Evolutionary conservation across 2,329 filamentous ascomycete genomes (phyloP).

Genomic region (Scedosporium aurantiacum): DNA sequence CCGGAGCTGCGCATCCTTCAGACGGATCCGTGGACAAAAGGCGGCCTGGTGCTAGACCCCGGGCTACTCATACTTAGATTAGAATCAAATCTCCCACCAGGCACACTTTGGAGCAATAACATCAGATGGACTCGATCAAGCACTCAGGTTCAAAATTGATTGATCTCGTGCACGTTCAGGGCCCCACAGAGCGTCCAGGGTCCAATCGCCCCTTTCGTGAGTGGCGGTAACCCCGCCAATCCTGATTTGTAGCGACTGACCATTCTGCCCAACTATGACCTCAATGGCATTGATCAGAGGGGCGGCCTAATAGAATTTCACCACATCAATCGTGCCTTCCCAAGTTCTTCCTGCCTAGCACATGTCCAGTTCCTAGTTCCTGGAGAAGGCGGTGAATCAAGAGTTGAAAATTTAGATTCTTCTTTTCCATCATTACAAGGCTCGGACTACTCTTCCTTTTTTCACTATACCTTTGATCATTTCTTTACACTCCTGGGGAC

Average conservation of each 20-base stretch:
- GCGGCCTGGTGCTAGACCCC: too few species aligned
- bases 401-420: conserved; percentile 1
- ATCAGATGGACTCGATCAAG: background rate
- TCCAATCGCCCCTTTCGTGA: conserved; percentile 6
- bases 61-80: too few species aligned
- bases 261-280: conserved; percentile 3
- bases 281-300: background rate
- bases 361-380: background rate
- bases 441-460: background rate
- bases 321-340: background rate
- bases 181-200: background rate
- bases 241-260: conserved; percentile 5
- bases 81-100: too few species aligned
- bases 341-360: background rate
- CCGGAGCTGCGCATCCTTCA: too few species aligned
- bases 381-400: conserved; percentile 6
- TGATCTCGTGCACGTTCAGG: too few species aligned
- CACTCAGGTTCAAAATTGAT: background rate
- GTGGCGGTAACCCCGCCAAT: conserved; percentile 8
- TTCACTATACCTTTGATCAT: background rate
- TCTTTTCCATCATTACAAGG: background rate
- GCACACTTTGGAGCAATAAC: background rate
- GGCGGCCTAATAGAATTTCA: background rate
- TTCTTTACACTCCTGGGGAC: too few species aligned
- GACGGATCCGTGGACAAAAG: too few species aligned